phyloP scores from a whole-genome alignment of 2,329 filamentous ascomycete genomes.

The Eutypella sp. region DNA sequence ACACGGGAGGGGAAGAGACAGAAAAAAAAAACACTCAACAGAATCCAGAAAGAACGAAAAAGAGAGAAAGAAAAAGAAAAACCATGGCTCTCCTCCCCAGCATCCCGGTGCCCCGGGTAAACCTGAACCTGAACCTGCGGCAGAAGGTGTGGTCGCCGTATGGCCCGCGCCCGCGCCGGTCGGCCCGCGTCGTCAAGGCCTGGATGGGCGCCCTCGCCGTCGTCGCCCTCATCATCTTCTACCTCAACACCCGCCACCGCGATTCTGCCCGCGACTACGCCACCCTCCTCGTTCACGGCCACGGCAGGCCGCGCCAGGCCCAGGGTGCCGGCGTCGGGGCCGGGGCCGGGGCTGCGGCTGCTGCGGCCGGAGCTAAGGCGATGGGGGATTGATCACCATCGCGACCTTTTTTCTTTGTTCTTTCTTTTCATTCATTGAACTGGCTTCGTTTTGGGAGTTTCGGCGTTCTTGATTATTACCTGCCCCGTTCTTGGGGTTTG shows the following conservation, averaged over 20 bases:
- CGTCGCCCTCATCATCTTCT: slow-evolving; percentile 20
- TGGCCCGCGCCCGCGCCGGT: slow-evolving; percentile 22
- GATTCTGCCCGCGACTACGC: slow-evolving; percentile 12
- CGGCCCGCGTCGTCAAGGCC: slow-evolving; percentile 18
- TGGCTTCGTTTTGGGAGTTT: not conserved
- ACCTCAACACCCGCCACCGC: slow-evolving; percentile 19
- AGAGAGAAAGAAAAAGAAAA: not conserved
- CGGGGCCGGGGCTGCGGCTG: not conserved
- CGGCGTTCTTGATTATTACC: not conserved
- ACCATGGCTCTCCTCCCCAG: not conserved
- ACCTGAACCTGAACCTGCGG: not conserved
- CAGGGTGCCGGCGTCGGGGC: slow-evolving; percentile 4
- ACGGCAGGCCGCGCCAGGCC: slow-evolving; percentile 4
- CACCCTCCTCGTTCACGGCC: slow-evolving; percentile 11
- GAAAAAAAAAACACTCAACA: too few relatives aligned
- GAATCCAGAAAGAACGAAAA: not conserved
- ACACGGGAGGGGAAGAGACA: too few relatives aligned
- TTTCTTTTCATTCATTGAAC: not conserved
- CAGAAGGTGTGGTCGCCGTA: slow-evolving; percentile 22
- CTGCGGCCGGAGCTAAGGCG: not conserved
- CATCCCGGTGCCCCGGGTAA: not conserved
- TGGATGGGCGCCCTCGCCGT: slow-evolving; percentile 23
- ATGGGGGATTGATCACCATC: not conserved
- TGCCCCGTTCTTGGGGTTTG: too few relatives aligned
- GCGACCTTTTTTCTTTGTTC: too few relatives aligned